These are phyloP conservation scores for Yarrowia sp. DNA, from an alignment of 805 yeast genomes.

Conservation along the genomic window DNA sequence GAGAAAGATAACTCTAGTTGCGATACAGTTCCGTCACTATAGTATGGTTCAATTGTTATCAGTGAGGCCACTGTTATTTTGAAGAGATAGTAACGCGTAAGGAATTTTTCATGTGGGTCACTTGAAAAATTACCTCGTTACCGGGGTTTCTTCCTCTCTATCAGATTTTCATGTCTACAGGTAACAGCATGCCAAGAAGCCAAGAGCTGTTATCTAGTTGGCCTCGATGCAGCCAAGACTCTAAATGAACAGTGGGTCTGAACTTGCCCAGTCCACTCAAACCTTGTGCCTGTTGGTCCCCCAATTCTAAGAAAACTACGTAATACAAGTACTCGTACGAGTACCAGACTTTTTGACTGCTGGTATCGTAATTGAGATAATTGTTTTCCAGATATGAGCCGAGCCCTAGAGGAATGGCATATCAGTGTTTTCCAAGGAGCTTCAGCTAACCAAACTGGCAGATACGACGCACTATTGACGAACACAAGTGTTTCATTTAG, in stretches of 20 bases:
- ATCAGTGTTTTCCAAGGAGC: background rate
- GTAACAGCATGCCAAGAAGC: background rate
- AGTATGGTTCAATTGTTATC: constrained; percentile 4
- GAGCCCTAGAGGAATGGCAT: background rate
- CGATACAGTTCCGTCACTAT: background rate
- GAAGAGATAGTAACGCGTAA: background rate
- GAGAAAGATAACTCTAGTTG: background rate
- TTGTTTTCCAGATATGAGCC: background rate
- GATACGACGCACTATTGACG: background rate
- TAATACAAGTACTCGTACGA: no score
- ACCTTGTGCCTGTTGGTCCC: background rate
- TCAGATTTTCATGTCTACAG: background rate
- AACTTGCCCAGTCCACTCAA: background rate
- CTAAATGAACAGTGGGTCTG: constrained; percentile 2
- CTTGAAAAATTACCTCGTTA: no score
- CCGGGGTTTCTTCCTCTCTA: no score
- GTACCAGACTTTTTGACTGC: no score
- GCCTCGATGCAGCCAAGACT: constrained; percentile 15
- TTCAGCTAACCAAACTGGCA: background rate
- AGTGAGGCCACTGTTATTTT: background rate
- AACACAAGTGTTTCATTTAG: background rate
- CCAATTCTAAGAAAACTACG: background rate
- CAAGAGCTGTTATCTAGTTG: background rate
- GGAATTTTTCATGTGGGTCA: no score
- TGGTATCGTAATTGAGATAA: constrained; percentile 7